Evolutionary conservation across 2,329 filamentous ascomycete species (phyloP).

Genomic region (Hypoxylon sp.): DNA sequence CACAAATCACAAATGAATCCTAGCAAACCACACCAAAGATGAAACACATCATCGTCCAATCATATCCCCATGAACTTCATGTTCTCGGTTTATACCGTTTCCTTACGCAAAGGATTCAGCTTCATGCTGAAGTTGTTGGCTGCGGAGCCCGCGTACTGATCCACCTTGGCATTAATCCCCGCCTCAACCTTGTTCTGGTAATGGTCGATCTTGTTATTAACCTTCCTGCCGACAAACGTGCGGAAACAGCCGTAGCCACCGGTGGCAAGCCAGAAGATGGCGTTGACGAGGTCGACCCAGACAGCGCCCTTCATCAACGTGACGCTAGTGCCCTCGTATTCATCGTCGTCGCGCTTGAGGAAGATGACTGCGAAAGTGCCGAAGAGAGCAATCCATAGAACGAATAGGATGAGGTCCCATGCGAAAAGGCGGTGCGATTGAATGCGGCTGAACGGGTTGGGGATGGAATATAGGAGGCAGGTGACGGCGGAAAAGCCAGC

Average conservation of each 20-base stretch:
- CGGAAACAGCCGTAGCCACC: slow-evolving; percentile 61
- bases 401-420: slow-evolving; percentile 62
- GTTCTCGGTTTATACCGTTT: slow-evolving; percentile 24
- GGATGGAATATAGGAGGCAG: slow-evolving; percentile 59
- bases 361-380: slow-evolving; percentile 81
- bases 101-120: slow-evolving; percentile 28
- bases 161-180: slow-evolving; percentile 35
- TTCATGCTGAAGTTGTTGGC: slow-evolving; percentile 36
- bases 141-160: slow-evolving; percentile 26
- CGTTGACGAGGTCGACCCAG: slow-evolving; percentile 79
- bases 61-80: not conserved
- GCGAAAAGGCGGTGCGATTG: slow-evolving; percentile 61
- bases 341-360: slow-evolving; percentile 69
- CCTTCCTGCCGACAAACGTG: slow-evolving; percentile 59
- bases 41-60: slow-evolving; percentile 16
- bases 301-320: slow-evolving; percentile 77
- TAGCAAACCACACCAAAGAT: slow-evolving; percentile 11
- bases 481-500: slow-evolving; percentile 70
- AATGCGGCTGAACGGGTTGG: slow-evolving; percentile 51
- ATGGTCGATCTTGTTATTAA: slow-evolving; percentile 45
- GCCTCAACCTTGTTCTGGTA: slow-evolving; percentile 39
- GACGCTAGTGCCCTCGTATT: slow-evolving; percentile 62
- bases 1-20: slow-evolving; percentile 1
- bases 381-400: slow-evolving; percentile 76
- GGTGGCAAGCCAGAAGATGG: slow-evolving; percentile 74